A percentile compares a stretch with the other conserved stretches of the same genome.
Conservation (phyloP, 1,139 yeast genomes). For the Suhomyces kunorum region DNA sequence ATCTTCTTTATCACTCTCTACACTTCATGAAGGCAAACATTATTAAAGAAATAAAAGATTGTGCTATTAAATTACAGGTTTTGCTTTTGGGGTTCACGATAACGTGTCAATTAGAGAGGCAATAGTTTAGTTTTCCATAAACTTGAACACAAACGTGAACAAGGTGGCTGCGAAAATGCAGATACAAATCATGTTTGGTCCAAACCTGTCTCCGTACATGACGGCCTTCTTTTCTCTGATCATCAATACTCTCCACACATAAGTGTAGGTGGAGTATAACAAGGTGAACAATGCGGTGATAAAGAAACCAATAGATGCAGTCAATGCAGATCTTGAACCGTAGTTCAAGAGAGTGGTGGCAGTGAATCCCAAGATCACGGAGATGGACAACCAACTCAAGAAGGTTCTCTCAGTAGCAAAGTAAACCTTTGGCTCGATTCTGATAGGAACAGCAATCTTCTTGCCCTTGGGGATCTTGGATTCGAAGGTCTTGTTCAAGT, state of each 20-base stretch:
- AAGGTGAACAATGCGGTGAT: slow-evolving; percentile 75
- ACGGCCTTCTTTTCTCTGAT: slow-evolving; percentile 82
- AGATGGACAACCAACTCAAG: slow-evolving; percentile 75
- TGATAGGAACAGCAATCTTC: slow-evolving; percentile 70
- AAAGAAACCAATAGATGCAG: slow-evolving; percentile 90
- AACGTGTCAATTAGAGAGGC: too few species aligned
- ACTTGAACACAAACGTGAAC: slow-evolving; percentile 65
- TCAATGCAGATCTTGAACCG: slow-evolving; percentile 67
- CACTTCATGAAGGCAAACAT: too few species aligned
- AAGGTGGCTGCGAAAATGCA: slow-evolving; percentile 74
- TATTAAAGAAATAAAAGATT: slow-evolving; percentile 4
- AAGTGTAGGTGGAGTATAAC: slow-evolving; percentile 69
- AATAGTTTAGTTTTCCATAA: slow-evolving; percentile 28
- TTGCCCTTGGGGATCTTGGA: slow-evolving; percentile 74
- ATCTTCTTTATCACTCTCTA: too few species aligned
- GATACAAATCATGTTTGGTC: slow-evolving; percentile 81
- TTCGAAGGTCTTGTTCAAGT: slow-evolving; percentile 50
- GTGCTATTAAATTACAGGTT: not conserved
- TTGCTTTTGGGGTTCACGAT: too few species aligned
- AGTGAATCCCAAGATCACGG: slow-evolving; percentile 70
- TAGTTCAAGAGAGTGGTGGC: slow-evolving; percentile 70
- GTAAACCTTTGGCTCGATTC: slow-evolving; percentile 84
- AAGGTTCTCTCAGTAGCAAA: slow-evolving; percentile 84
- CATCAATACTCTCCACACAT: slow-evolving; percentile 79
- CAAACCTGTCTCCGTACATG: slow-evolving; percentile 82